Evolutionary conservation across 345 rosid species (phyloP).

Genomic region (Xanthoceras sorbifolium): DNA sequence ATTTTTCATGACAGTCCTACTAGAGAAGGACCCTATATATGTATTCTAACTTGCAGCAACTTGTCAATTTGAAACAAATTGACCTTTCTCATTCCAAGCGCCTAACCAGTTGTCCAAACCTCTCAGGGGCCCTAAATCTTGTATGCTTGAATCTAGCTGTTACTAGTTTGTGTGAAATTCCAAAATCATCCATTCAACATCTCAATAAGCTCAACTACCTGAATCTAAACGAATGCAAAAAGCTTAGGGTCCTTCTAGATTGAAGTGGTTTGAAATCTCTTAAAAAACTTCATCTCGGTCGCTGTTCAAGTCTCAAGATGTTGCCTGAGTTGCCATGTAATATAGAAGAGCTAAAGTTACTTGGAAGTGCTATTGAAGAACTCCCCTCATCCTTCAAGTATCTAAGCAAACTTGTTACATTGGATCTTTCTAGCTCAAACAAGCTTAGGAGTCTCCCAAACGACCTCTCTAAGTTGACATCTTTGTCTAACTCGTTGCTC

Average conservation of each 20-base stretch:
- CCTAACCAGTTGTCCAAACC: neutral
- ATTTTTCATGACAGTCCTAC: no score
- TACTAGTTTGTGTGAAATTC: conserved; percentile 8
- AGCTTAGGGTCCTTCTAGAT: conserved; percentile 1
- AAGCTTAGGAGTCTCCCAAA: conserved; percentile 7
- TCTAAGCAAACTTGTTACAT: neutral
- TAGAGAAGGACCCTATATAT: no score
- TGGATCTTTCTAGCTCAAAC: neutral
- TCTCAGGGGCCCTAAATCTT: conserved; percentile 13
- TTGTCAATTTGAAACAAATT: neutral
- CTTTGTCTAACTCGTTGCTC: conserved; percentile 11
- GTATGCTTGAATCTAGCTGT: neutral
- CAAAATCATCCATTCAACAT: conserved; percentile 1
- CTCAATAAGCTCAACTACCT: neutral
- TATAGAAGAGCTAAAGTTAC: neutral
- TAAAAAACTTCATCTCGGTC: neutral
- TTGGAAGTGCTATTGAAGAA: conserved; percentile 20
- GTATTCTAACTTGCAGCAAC: neutral
- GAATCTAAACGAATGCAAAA: conserved; percentile 13
- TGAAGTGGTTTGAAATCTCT: conserved; percentile 7
- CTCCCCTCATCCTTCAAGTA: neutral
- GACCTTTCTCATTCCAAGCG: neutral
- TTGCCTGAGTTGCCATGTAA: conserved; percentile 16
- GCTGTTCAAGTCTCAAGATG: conserved; percentile 13
- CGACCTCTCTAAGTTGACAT: conserved; percentile 9